phyloP scores from a whole-genome alignment of 176 grass and related monocot genomes.

The Themeda triandra region DNA sequence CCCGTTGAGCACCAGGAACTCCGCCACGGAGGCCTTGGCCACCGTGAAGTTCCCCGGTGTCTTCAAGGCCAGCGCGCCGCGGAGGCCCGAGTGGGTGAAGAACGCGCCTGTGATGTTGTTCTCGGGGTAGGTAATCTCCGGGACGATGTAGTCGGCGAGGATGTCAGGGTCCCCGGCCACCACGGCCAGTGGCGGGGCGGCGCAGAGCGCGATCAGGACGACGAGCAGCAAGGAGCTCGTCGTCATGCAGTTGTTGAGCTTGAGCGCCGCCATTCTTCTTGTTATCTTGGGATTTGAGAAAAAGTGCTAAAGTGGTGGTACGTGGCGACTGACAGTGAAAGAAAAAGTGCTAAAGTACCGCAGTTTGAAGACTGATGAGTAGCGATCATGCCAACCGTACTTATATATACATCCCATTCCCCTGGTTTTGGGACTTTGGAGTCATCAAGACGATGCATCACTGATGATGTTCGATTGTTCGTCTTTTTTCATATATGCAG shows the following conservation, averaged over 20 bases:
- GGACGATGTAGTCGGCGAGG: conserved; percentile 35
- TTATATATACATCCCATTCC: neutral
- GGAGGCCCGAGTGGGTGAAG: conserved; percentile 11
- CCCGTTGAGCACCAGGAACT: conserved; percentile 51
- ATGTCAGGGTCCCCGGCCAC: conserved; percentile 40
- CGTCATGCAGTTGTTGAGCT: neutral
- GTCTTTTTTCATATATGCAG: neutral
- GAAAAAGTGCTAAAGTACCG: no score
- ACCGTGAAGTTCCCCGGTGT: conserved; percentile 3
- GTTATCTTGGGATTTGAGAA: neutral
- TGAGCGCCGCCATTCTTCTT: neutral
- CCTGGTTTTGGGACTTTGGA: neutral
- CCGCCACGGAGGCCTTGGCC: neutral
- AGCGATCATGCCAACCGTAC: neutral
- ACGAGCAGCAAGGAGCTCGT: neutral
- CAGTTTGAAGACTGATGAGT: neutral
- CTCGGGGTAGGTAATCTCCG: fast-evolving
- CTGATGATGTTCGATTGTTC: no score
- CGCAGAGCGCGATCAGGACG: neutral
- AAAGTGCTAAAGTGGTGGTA: neutral
- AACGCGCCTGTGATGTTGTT: conserved; percentile 24
- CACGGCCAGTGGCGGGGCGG: neutral
- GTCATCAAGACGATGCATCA: no score
- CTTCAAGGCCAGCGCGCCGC: neutral
- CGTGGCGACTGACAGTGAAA: neutral